phyloP scores from a whole-genome alignment of 2,329 filamentous ascomycete species.

The Didymella segeticola region DNA sequence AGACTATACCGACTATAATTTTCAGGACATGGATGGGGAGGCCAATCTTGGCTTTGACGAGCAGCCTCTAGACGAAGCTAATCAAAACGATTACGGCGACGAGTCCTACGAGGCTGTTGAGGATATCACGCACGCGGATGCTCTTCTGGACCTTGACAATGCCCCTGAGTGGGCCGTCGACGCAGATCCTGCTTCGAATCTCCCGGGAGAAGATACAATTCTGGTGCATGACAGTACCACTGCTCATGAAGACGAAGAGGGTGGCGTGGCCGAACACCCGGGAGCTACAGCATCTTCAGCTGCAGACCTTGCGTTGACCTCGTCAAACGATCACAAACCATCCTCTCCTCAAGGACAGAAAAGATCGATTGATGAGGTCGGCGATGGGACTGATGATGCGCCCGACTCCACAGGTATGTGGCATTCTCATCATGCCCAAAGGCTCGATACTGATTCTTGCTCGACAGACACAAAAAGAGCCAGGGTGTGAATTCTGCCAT shows the following conservation, averaged over 20 bases:
- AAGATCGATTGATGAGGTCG: constrained; percentile 43
- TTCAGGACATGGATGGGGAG: constrained; percentile 25
- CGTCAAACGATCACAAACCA: constrained; percentile 30
- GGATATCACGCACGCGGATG: constrained; percentile 20
- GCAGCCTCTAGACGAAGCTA: constrained; percentile 13
- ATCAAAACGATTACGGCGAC: constrained; percentile 11
- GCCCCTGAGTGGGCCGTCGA: constrained; percentile 28
- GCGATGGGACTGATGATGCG: constrained; percentile 35
- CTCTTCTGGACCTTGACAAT: constrained; percentile 30
- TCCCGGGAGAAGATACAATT: constrained; percentile 16
- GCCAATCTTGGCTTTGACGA: constrained; percentile 21
- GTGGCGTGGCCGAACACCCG: constrained; percentile 31
- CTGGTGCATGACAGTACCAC: constrained; percentile 21
- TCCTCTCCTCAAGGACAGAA: constrained; percentile 43
- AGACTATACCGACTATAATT: constrained; percentile 29
- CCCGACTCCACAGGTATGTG: constrained; percentile 39
- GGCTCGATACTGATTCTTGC: constrained; percentile 18
- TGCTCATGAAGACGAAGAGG: constrained; percentile 30
- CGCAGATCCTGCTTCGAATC: constrained; percentile 16
- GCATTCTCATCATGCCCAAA: not conserved
- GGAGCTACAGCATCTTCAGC: constrained; percentile 35
- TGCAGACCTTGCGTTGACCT: constrained; percentile 36
- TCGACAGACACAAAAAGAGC: constrained; percentile 40
- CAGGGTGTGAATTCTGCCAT: constrained; percentile 36
- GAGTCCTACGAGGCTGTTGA: constrained; percentile 18